A percentile compares a stretch with the other conserved stretches of the same genome.
Evolutionary conservation across 345 rosid species (phyloP).

Genomic region (Clarkia xantiana): DNA sequence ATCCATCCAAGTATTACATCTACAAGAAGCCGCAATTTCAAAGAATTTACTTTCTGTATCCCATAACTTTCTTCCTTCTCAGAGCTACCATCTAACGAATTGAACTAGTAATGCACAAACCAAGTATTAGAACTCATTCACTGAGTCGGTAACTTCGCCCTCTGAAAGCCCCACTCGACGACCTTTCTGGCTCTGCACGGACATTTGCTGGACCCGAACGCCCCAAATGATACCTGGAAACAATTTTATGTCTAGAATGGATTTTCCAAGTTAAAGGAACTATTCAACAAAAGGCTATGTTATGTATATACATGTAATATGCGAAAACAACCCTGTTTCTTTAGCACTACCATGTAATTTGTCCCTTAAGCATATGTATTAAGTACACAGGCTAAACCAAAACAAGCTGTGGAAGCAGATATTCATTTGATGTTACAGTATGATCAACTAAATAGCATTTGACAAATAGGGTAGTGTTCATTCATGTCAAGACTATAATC

Average conservation of each 20-base stretch:
- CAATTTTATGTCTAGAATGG: slow-evolving; percentile 18
- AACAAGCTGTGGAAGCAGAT: too few species aligned
- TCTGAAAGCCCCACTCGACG: slow-evolving; percentile 11
- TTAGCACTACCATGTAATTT: neutral
- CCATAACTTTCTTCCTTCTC: too few species aligned
- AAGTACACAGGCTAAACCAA: too few species aligned
- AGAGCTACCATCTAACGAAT: too few species aligned
- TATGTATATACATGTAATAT: neutral
- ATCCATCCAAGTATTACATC: too few species aligned
- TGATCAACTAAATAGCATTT: too few species aligned
- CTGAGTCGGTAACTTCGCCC: slow-evolving; percentile 19
- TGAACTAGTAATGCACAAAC: neutral
- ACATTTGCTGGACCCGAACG: slow-evolving; percentile 9
- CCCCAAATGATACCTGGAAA: slow-evolving; percentile 14
- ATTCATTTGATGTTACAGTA: too few species aligned
- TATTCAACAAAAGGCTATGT: neutral
- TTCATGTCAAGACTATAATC: too few species aligned
- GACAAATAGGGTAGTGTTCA: too few species aligned
- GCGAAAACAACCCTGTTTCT: neutral
- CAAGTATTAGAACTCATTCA: slow-evolving; percentile 1
- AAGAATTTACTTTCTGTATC: too few species aligned
- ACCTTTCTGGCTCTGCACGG: slow-evolving; percentile 10
- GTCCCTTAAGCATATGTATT: too few species aligned
- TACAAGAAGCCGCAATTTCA: too few species aligned
- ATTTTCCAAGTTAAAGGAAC: slow-evolving; percentile 12